phyloP scores from a whole-genome alignment of 2,329 filamentous ascomycete species.

The Paraconiothyrium sp. region DNA sequence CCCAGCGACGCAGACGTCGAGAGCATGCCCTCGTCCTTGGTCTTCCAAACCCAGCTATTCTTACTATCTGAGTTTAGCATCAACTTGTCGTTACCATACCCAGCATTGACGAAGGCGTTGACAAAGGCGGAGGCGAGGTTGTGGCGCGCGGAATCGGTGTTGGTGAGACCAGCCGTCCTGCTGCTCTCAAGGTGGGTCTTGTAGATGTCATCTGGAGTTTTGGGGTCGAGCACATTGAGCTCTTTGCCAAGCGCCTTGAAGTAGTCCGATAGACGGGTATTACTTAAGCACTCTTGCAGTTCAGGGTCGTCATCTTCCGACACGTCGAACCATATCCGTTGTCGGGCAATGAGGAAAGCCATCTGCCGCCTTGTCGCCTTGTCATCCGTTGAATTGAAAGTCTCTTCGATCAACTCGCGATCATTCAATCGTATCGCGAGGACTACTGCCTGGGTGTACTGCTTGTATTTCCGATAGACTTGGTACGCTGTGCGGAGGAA shows the following conservation, averaged over 20 bases:
- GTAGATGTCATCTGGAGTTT: constrained; percentile 98
- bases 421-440: constrained; percentile 95
- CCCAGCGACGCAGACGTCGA: constrained; percentile 94
- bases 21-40: constrained; percentile 97
- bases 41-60: constrained; percentile 98
- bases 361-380: constrained; percentile 89
- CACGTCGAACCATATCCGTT: constrained; percentile 84
- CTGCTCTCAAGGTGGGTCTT: constrained; percentile 98
- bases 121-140: constrained; percentile 96
- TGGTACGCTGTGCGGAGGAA: constrained; percentile 93
- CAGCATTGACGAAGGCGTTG: constrained; percentile 96
- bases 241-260: constrained; percentile 96
- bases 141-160: constrained; percentile 93
- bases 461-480: constrained; percentile 93
- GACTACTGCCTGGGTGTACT: constrained; percentile 91
- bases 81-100: constrained; percentile 95
- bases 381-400: constrained; percentile 83
- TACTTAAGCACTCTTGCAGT: constrained; percentile 84
- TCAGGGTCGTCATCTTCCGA: constrained; percentile 77
- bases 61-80: constrained; percentile 88
- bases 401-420: constrained; percentile 78
- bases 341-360: constrained; percentile 89
- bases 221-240: constrained; percentile 94
- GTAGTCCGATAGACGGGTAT: constrained; percentile 86
- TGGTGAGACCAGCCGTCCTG: constrained; percentile 89